Conservation (phyloP, 2,329 filamentous ascomycete genomes). For the Ophiostoma ulmi region DNA sequence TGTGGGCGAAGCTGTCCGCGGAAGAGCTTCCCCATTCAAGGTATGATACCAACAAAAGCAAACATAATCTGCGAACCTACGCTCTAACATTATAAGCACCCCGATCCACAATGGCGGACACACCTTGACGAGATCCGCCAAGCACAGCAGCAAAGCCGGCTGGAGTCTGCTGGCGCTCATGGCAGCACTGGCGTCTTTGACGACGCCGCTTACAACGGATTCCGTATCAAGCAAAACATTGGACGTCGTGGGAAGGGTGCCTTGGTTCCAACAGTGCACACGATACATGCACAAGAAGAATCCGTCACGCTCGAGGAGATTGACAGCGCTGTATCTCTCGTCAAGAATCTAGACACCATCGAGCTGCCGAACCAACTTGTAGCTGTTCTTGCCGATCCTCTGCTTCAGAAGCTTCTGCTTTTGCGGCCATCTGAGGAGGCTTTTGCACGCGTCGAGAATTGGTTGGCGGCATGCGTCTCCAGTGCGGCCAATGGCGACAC, state of each 20-base stretch:
- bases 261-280: constrained; percentile 62
- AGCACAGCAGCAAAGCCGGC: constrained; percentile 46
- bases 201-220: constrained; percentile 46
- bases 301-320: constrained; percentile 72
- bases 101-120: constrained; percentile 69
- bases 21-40: constrained; percentile 58
- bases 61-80: neutral
- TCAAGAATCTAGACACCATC: constrained; percentile 68
- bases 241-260: constrained; percentile 29
- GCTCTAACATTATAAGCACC: constrained; percentile 46
- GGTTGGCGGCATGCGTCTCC: constrained; percentile 53
- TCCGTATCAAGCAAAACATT: constrained; percentile 48
- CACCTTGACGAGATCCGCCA: constrained; percentile 64
- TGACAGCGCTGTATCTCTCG: constrained; percentile 63
- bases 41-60: constrained; percentile 33
- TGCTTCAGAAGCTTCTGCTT: constrained; percentile 73
- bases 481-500: constrained; percentile 45
- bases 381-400: constrained; percentile 67
- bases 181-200: constrained; percentile 26
- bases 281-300: constrained; percentile 64
- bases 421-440: constrained; percentile 53
- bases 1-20: constrained; percentile 60
- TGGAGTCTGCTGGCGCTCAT: constrained; percentile 33
- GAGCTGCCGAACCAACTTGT: constrained; percentile 78
- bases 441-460: constrained; percentile 51